Evolutionary conservation across 2,329 filamentous ascomycete genomes (phyloP).

Genomic region (Epichloe uncinata): DNA sequence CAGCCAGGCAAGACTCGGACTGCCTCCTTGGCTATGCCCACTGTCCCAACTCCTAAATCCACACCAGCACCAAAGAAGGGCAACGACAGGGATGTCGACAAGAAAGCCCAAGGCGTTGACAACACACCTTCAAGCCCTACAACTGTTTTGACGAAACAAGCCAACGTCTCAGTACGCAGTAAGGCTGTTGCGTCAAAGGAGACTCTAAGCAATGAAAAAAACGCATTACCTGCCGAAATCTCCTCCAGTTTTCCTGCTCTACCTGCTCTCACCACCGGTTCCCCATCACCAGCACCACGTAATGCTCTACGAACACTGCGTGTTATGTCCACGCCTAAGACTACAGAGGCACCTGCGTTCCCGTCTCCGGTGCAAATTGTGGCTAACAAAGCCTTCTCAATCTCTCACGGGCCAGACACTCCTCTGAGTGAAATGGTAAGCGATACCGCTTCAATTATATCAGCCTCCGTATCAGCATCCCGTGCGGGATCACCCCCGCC

Average conservation of each 20-base stretch:
- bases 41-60: constrained; percentile 22
- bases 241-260: constrained; percentile 36
- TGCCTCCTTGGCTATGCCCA: constrained; percentile 18
- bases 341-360: constrained; percentile 36
- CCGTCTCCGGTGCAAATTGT: constrained; percentile 18
- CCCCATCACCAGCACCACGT: constrained; percentile 36
- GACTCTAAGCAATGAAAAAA: not conserved
- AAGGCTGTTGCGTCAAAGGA: not conserved
- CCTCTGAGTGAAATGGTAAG: constrained; percentile 61
- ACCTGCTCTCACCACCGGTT: constrained; percentile 28
- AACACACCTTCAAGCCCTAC: not conserved
- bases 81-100: constrained; percentile 17
- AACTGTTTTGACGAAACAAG: not conserved
- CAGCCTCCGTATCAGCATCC: constrained; percentile 53
- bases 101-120: constrained; percentile 8
- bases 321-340: constrained; percentile 43
- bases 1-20: constrained; percentile 23
- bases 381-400: constrained; percentile 18
- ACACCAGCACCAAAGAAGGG: constrained; percentile 21
- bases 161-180: not conserved
- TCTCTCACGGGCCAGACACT: constrained; percentile 48
- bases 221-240: constrained; percentile 8
- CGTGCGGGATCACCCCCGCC: constrained; percentile 63
- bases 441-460: constrained; percentile 64
- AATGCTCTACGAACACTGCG: constrained; percentile 51